Evolutionary conservation across 1,284 basidiomycete species (phyloP), one percentile per base, ranked within the genome.

Genomic region (Moniliella sp.): DNA sequence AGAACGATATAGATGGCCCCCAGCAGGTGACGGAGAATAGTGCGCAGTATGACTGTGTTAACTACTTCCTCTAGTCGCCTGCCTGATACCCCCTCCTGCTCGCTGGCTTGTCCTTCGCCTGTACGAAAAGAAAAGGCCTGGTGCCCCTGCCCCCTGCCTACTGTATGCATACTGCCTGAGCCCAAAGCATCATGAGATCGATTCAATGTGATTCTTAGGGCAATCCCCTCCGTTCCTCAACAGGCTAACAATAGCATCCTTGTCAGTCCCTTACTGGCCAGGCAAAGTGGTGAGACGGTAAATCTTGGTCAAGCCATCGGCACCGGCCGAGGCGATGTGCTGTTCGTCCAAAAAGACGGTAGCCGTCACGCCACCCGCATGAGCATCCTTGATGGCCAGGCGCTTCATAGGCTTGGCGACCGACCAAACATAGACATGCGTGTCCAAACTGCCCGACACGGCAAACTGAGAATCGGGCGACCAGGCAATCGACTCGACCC

Each of bases 371-470:
- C 58, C 48, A 19, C 46, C 42, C 1, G 42, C 39, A 28, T 48
- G 55, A 11, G 51, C 46, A 26, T 55, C 57, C 47, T 77, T 78
- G 61, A 91, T 74, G 9, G 75, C 69, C 26, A 84, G 73, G 46
- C 78, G 80, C 63, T 73, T 74, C 61, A 73, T 65, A 8, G 77
- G 75, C 46, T 76, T 75, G 36, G 68, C 67, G 23, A 81, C 72
- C 45, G 75, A 75, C 75, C 82, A 94, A 25, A 94, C 64, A 57
- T 83, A 91, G 5, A 91, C 73, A 50, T 82, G 73, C 16, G 84
- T 88, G 58, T 97, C 88, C 21, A 88, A 68, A 5, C 81, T 81
- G 10, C 76, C 82, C 5, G 81, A 83, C 2, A 75, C 82, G 38
- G 79, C 72, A 47, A 83, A 71, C 46, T 67, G 67, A 3, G 74